These are phyloP conservation scores for Eucalyptus guilfoylei DNA, from an alignment of 345 rosid species.

Conservation along the genomic window DNA sequence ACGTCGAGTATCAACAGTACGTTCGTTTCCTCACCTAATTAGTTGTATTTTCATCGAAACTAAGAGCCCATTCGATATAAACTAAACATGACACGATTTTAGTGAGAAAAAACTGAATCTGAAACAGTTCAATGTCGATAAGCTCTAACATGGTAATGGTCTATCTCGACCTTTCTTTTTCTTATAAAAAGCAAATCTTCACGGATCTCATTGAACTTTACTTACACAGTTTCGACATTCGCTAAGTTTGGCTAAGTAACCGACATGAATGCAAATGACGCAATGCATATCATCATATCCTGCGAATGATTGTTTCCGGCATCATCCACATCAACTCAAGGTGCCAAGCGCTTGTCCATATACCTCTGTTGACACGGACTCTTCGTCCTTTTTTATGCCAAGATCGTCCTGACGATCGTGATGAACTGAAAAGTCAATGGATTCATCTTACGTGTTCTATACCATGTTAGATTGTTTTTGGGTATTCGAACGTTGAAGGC, in stretches of 20 bases:
- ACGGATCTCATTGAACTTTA: background rate
- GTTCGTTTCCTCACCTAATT: background rate
- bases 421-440: background rate
- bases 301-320: background rate
- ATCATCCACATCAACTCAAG: background rate
- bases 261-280: background rate
- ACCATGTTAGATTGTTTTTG: background rate
- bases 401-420: background rate
- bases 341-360: background rate
- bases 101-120: background rate
- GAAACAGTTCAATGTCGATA: background rate
- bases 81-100: fast-evolving
- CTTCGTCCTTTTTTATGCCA: background rate
- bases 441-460: background rate
- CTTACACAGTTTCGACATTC: background rate
- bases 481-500: background rate
- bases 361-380: background rate
- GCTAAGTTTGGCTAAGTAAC: background rate
- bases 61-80: fast-evolving
- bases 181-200: background rate
- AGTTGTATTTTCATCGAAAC: background rate
- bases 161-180: background rate
- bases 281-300: background rate
- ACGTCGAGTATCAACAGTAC: slow-evolving; percentile 34
- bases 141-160: background rate